A percentile compares a stretch with the other conserved stretches of the same genome.
Conservation (phyloP, 75 land plant species). For the Chamaecyparis obtusa region DNA sequence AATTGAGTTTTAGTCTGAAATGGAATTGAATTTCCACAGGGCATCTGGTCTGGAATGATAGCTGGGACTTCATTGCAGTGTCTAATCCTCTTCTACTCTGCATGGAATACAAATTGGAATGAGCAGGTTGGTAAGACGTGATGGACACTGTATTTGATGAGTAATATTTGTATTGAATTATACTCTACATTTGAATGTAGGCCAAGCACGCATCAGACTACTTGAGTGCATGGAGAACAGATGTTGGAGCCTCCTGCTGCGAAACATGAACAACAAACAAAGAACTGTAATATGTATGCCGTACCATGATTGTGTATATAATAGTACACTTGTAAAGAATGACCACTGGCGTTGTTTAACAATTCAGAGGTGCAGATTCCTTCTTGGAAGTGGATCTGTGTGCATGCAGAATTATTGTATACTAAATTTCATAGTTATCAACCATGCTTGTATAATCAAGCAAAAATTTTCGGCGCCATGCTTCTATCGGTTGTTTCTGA, state of each 20-base stretch:
- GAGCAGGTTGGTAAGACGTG: conserved; percentile 14
- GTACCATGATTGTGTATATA: neutral
- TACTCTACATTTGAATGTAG: neutral
- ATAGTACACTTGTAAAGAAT: neutral
- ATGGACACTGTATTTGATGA: neutral
- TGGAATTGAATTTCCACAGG: conserved; percentile 1
- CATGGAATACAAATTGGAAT: conserved; percentile 16
- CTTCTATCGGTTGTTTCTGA: neutral
- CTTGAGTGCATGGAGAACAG: conserved; percentile 6
- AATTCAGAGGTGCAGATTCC: neutral
- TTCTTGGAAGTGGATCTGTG: neutral
- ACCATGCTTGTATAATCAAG: neutral
- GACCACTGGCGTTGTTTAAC: neutral
- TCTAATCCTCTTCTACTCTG: neutral
- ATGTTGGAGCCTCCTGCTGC: neutral
- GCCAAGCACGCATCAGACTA: conserved; percentile 9
- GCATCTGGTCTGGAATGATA: conserved; percentile 19
- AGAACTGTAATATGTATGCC: too few species aligned
- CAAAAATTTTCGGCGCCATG: neutral
- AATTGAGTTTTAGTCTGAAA: neutral
- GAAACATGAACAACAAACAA: neutral
- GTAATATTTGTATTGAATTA: neutral
- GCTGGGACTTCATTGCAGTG: conserved; percentile 11
- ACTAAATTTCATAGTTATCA: neutral
- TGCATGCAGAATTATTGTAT: neutral